Evolutionary conservation across 78 protist species (phyloP).

Genomic region (Acrasis kona): DNA sequence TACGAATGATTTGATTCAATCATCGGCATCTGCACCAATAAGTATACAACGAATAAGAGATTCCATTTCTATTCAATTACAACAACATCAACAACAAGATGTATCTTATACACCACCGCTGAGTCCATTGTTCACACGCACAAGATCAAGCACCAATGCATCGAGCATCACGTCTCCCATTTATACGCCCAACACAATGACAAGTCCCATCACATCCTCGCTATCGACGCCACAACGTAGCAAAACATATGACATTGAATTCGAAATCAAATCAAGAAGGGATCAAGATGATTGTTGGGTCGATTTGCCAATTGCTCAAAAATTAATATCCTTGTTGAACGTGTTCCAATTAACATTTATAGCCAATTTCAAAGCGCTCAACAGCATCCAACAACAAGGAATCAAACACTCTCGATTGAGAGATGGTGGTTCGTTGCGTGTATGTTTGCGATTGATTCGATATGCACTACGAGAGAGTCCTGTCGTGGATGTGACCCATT

Average conservation of each 20-base stretch:
- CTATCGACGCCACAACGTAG: neutral
- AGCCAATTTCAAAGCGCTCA: neutral
- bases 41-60: no score
- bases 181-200: neutral
- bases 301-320: neutral
- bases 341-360: neutral
- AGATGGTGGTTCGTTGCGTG: neutral
- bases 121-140: neutral
- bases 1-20: no score
- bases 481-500: neutral
- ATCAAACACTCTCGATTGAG: slow-evolving; percentile 3
- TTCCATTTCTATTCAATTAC: no score
- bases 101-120: no score
- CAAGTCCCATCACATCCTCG: neutral
- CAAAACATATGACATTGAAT: neutral
- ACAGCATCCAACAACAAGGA: neutral
- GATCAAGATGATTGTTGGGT: neutral
- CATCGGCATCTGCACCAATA: no score
- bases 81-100: no score
- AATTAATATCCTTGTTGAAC: neutral
- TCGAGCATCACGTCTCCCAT: neutral
- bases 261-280: neutral
- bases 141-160: neutral
- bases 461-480: neutral
- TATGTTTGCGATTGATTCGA: neutral